Percentiles rank a stretch among this genome's conserved stretches.
phyloP scores from a whole-genome alignment of 805 yeast genomes.

The Metschnikowia corniflorae region DNA sequence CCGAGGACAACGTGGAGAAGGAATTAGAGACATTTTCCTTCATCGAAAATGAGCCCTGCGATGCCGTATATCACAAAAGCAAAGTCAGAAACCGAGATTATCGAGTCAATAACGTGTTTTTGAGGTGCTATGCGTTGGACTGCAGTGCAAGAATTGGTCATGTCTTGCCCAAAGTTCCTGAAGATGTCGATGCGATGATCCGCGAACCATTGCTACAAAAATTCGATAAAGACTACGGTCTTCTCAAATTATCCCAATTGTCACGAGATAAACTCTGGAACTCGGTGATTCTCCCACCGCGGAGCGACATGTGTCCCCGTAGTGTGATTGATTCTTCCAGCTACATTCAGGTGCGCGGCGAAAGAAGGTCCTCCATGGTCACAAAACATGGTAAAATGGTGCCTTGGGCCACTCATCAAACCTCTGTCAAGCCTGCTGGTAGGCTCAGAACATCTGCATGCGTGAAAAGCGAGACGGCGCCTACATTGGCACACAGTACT shows the following conservation, averaged over 20 bases:
- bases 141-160: constrained; percentile 11
- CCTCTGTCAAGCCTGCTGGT: constrained; percentile 36
- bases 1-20: neutral
- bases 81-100: constrained; percentile 14
- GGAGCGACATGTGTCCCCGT: constrained; percentile 37
- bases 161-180: constrained; percentile 7
- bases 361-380: constrained; percentile 11
- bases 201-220: constrained; percentile 5
- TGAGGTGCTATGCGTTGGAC: constrained; percentile 19
- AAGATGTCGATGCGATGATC: constrained; percentile 5
- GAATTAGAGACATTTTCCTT: constrained; percentile 1
- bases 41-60: constrained; percentile 1
- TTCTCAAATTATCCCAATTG: constrained; percentile 10
- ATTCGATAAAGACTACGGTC: constrained; percentile 5
- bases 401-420: constrained; percentile 23
- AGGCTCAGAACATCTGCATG: constrained; percentile 16
- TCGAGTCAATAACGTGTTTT: constrained; percentile 17
- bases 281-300: constrained; percentile 48
- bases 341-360: constrained; percentile 24
- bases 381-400: constrained; percentile 22
- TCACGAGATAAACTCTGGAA: constrained; percentile 19
- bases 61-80: neutral
- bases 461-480: constrained; percentile 9
- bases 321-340: constrained; percentile 18
- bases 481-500: constrained; percentile 13